A percentile compares a stretch with the other conserved stretches of the same genome.
phyloP scores from a whole-genome alignment of 2,329 filamentous ascomycete genomes.

The Lasiodiplodia sp. region DNA sequence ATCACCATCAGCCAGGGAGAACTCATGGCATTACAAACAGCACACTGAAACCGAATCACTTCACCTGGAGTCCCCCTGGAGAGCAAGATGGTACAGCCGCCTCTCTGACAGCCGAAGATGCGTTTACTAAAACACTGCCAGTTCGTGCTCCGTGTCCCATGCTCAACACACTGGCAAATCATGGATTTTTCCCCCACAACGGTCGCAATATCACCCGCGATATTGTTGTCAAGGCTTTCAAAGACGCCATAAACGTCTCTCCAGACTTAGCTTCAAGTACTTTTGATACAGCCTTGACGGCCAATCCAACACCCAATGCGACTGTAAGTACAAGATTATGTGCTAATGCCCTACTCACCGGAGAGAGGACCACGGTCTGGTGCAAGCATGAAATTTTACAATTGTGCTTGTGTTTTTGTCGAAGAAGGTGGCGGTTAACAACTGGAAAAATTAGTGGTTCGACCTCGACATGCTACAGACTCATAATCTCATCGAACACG shows the following conservation, averaged over 20 bases:
- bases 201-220: constrained; percentile 43
- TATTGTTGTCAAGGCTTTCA: constrained; percentile 33
- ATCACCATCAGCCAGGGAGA: background rate
- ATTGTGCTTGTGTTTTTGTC: no score
- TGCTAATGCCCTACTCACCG: background rate
- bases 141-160: constrained; percentile 42
- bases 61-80: background rate
- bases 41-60: background rate
- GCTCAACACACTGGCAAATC: constrained; percentile 45
- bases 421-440: background rate
- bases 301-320: background rate
- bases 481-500: constrained; percentile 47
- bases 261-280: background rate
- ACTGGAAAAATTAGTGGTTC: constrained; percentile 30
- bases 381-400: no score
- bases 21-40: background rate
- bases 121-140: background rate
- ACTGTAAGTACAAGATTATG: background rate
- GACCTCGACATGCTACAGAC: constrained; percentile 42
- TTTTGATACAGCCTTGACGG: background rate
- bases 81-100: background rate
- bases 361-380: no score
- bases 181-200: constrained; percentile 42
- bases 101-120: background rate
- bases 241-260: background rate